Evolutionary conservation across 164 flowering plant genomes (phyloP).

Genomic region (grape (Vitis vinifera)): ASM3070453v1 NC_081822.1:4003501-4004000

Average conservation of each 20-base stretch:
- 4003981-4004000: constrained; percentile 63
- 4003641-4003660: constrained; percentile 65
- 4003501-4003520: not conserved
- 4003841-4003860: no score
- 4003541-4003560: not conserved
- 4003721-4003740: constrained; percentile 84
- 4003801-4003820: no score
- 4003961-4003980: constrained; percentile 65
- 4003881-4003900: not conserved
- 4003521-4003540: not conserved
- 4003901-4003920: constrained; percentile 57
- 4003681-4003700: constrained; percentile 41
- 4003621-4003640: constrained; percentile 39
- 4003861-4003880: not conserved
- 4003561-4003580: not conserved
- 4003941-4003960: constrained; percentile 78
- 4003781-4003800: constrained; percentile 55
- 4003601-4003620: not conserved
- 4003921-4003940: constrained; percentile 77
- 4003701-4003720: constrained; percentile 66
- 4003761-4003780: constrained; percentile 64
- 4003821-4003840: no score
- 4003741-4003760: constrained; percentile 83
- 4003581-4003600: not conserved
- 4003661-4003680: constrained; percentile 54